A percentile compares a stretch with the other conserved stretches of the same genome.
Conservation (phyloP, 2,329 filamentous ascomycete genomes). For the Ophiostoma triangulosporum region DNA sequence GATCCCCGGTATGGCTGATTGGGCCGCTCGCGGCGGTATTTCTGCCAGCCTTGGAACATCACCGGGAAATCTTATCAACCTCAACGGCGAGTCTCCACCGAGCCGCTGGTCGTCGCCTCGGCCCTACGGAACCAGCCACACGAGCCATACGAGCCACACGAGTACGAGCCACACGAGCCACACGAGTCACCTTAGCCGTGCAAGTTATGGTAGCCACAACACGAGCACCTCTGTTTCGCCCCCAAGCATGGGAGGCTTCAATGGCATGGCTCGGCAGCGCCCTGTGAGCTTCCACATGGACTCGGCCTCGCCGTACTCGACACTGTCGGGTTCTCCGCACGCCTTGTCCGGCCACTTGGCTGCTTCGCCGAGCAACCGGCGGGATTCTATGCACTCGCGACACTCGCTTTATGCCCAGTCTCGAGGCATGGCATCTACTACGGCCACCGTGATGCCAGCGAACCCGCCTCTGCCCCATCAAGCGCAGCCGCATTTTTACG, state of each 20-base stretch:
- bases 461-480: conserved; percentile 57
- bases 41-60: conserved; percentile 31
- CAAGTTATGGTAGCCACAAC: conserved; percentile 10
- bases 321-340: conserved; percentile 16
- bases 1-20: conserved; percentile 31
- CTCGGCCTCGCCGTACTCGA: conserved; percentile 23
- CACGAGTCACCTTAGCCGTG: conserved; percentile 9
- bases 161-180: conserved; percentile 13
- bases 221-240: conserved; percentile 26
- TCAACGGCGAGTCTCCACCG: conserved; percentile 38
- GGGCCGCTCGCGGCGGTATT: conserved; percentile 21
- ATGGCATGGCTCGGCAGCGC: conserved; percentile 21
- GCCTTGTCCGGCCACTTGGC: conserved; percentile 26
- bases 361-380: conserved; percentile 24
- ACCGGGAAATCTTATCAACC: conserved; percentile 38
- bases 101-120: conserved; percentile 36
- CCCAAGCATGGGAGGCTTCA: conserved; percentile 16
- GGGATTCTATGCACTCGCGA: conserved; percentile 38
- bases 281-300: conserved; percentile 44
- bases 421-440: conserved; percentile 20
- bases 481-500: conserved; percentile 64
- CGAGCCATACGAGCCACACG: conserved; percentile 11
- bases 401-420: conserved; percentile 37
- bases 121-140: conserved; percentile 21
- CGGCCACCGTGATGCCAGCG: conserved; percentile 11